These are phyloP conservation scores for Chlorella sp. DNA, from an alignment of 139 green algal genomes.

Conservation along the genomic window DNA sequence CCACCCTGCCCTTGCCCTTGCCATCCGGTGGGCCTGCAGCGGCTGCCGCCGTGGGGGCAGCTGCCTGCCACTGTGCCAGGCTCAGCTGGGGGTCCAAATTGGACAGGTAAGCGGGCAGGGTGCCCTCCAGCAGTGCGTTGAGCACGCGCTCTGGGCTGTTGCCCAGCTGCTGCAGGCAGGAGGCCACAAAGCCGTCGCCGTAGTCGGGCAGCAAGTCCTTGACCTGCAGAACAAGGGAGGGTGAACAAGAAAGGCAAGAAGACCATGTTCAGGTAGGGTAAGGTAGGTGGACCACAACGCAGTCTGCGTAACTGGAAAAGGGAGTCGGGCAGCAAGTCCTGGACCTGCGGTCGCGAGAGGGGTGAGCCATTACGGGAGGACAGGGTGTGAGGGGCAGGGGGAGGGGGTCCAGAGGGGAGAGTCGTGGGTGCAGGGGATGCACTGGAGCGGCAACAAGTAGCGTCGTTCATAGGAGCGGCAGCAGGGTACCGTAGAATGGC, in stretches of 20 bases:
- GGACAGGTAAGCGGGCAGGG: constrained; percentile 52
- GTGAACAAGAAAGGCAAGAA: not conserved
- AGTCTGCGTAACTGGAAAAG: no score
- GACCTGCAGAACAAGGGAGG: constrained; percentile 43
- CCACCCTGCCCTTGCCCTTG: not conserved
- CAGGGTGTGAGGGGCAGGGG: not conserved
- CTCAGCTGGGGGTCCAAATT: constrained; percentile 60
- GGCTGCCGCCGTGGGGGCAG: not conserved
- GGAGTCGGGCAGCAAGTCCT: constrained; percentile 83
- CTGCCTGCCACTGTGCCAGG: constrained; percentile 13
- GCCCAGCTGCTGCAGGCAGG: constrained; percentile 60
- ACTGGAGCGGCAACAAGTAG: not conserved
- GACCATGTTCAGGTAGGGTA: no score
- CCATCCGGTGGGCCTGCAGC: not conserved
- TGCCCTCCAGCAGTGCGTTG: constrained; percentile 74
- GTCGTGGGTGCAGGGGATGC: no score
- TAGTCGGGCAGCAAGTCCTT: constrained; percentile 82
- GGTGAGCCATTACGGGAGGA: no score
- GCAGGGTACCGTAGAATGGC: not conserved
- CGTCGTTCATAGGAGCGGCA: no score
- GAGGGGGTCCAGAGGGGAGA: no score
- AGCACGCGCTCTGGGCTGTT: constrained; percentile 70
- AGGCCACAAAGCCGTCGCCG: constrained; percentile 76
- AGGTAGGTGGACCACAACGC: not conserved
- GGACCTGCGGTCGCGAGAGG: no score